These are phyloP conservation scores for Spinacia oleracea DNA, from an alignment of 179 eudicot species.

Conservation along the genomic window DNA sequence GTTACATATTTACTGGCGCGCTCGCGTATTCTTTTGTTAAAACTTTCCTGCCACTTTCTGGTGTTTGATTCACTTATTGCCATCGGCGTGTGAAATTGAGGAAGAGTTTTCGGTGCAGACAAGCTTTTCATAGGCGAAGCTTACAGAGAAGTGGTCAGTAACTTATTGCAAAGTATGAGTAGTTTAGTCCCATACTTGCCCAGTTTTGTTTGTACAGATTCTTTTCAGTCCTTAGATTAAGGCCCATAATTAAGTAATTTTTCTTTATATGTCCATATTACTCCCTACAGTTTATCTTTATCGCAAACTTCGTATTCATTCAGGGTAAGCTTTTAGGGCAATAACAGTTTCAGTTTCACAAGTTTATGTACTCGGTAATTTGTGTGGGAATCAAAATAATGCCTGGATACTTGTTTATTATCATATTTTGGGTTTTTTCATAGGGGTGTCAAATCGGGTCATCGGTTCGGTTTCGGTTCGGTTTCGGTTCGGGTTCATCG, in stretches of 20 bases:
- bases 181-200: background rate
- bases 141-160: background rate
- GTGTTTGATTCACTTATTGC: conserved; percentile 35
- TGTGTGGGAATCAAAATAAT: background rate
- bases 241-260: background rate
- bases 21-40: conserved; percentile 81
- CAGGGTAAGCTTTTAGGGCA: background rate
- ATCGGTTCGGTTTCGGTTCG: too few species aligned
- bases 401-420: background rate
- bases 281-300: background rate
- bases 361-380: background rate
- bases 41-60: conserved; percentile 65
- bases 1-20: conserved; percentile 95
- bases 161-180: background rate
- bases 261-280: background rate
- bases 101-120: background rate
- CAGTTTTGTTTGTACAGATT: conserved; percentile 16
- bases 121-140: background rate
- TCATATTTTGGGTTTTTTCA: too few species aligned
- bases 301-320: background rate
- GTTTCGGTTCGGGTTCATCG: too few species aligned
- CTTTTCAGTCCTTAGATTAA: background rate
- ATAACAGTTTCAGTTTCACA: background rate
- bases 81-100: background rate
- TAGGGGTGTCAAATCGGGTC: too few species aligned